Percentiles rank a stretch among this genome's conserved stretches.
Conservation (phyloP, 1,284 basidiomycete species). For the Ganoderma boninense region DNA sequence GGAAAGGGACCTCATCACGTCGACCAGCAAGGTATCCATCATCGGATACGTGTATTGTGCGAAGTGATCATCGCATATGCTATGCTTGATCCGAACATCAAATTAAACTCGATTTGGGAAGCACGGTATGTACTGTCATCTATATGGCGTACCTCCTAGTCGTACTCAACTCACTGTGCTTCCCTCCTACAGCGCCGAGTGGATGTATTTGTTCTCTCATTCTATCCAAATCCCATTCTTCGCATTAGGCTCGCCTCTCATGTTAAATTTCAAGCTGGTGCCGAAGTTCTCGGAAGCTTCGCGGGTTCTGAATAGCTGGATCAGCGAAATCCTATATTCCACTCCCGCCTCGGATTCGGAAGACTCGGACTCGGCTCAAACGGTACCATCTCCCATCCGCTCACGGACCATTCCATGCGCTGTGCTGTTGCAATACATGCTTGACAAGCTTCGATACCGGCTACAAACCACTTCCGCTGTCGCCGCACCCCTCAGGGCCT, state of each 20-base stretch:
- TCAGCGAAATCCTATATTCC: not conserved
- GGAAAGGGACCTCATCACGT: not conserved
- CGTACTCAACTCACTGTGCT: not conserved
- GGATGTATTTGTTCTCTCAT: not conserved
- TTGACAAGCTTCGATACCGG: not conserved
- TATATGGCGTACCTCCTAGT: not conserved
- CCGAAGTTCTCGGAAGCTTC: not conserved
- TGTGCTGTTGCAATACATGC: not conserved
- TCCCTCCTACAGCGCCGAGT: not conserved
- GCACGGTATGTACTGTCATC: not conserved
- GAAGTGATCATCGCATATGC: not conserved
- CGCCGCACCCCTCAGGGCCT: not conserved
- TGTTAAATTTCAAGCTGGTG: not conserved
- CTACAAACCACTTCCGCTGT: not conserved
- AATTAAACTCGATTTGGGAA: not conserved
- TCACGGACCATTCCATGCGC: not conserved
- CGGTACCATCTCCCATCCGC: not conserved
- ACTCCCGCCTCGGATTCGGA: too few species aligned
- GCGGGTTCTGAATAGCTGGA: not conserved
- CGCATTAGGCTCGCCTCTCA: not conserved
- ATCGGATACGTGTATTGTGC: not conserved
- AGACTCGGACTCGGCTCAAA: not conserved
- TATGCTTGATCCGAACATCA: not conserved
- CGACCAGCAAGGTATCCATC: not conserved
- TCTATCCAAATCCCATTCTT: not conserved